A percentile compares a stretch with the other conserved stretches of the same genome.
These are phyloP conservation scores for Magnaporthiopsis incrustans DNA, from an alignment of 2,329 filamentous ascomycete genomes.

Conservation along the genomic window DNA sequence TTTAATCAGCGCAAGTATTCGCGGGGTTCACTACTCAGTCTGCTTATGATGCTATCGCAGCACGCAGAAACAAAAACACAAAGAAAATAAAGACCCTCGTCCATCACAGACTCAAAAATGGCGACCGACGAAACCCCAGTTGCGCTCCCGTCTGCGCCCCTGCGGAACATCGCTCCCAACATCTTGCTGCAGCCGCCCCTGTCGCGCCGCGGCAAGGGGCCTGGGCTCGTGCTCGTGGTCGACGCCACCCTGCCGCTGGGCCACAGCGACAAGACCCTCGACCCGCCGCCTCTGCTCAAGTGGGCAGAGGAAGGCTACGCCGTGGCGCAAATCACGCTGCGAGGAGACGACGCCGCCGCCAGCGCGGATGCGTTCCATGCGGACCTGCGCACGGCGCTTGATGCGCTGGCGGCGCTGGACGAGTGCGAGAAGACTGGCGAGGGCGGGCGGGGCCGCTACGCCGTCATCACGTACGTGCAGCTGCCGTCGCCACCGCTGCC, in stretches of 20 bases:
- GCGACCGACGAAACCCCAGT: background rate
- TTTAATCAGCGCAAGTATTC: too few relatives aligned
- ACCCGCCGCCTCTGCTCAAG: constrained; percentile 50
- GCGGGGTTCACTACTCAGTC: too few relatives aligned
- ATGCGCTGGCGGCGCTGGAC: constrained; percentile 15
- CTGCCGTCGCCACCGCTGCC: constrained; percentile 23
- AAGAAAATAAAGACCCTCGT: background rate
- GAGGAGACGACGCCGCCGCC: constrained; percentile 12
- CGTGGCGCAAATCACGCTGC: constrained; percentile 43
- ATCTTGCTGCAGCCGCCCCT: constrained; percentile 15
- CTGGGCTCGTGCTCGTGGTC: constrained; percentile 18
- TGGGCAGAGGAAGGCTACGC: constrained; percentile 66
- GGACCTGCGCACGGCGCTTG: constrained; percentile 14
- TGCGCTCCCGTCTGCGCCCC: background rate
- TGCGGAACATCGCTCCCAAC: background rate
- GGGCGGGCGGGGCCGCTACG: constrained; percentile 18
- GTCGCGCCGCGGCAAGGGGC: constrained; percentile 20
- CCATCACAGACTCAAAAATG: background rate
- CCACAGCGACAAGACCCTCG: constrained; percentile 10
- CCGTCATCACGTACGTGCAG: background rate
- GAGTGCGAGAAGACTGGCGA: constrained; percentile 25
- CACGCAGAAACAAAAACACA: background rate
- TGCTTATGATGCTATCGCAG: too few relatives aligned
- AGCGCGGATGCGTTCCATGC: constrained; percentile 24
- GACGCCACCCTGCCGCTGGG: constrained; percentile 9